Evolutionary conservation across 108 stramenopile species (phyloP).

Genomic region (Discostella stelligeroides): DNA sequence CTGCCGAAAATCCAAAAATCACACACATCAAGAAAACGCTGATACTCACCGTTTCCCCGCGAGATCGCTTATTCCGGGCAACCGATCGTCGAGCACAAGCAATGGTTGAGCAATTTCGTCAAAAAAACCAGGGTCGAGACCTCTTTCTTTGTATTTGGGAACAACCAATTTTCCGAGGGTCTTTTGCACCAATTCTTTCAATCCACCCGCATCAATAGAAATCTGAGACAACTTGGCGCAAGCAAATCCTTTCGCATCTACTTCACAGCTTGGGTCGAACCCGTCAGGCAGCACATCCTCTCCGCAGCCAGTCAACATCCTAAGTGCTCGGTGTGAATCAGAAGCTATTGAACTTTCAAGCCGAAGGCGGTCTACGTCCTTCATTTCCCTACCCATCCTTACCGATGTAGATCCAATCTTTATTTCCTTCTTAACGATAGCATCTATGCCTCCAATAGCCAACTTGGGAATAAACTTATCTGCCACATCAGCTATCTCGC

Average conservation of each 20-base stretch:
- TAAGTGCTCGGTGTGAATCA: constrained; percentile 16
- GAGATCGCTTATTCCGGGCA: constrained; percentile 28
- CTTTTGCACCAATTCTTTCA: constrained; percentile 8
- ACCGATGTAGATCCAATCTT: not conserved
- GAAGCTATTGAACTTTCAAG: constrained; percentile 24
- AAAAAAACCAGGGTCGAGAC: constrained; percentile 9
- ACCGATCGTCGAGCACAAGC: constrained; percentile 4
- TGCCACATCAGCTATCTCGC: not conserved
- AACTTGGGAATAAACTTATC: constrained; percentile 19
- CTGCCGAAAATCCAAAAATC: not conserved
- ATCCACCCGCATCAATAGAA: not conserved
- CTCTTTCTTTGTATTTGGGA: not conserved
- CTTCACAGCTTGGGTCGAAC: constrained; percentile 14
- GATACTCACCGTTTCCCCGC: constrained; percentile 6
- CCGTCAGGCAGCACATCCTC: not conserved
- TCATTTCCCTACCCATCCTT: constrained; percentile 2
- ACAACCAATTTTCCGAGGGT: constrained; percentile 14
- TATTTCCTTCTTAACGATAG: not conserved
- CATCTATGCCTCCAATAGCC: constrained; percentile 5
- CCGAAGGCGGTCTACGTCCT: constrained; percentile 10
- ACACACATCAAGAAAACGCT: not conserved
- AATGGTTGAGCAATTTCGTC: constrained; percentile 30
- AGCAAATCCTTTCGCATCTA: constrained; percentile 8
- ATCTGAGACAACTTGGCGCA: constrained; percentile 17
- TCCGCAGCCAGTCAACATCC: constrained; percentile 12